Conservation (phyloP, 768 basidiomycete genomes). For the Zangia roseola region DNA sequence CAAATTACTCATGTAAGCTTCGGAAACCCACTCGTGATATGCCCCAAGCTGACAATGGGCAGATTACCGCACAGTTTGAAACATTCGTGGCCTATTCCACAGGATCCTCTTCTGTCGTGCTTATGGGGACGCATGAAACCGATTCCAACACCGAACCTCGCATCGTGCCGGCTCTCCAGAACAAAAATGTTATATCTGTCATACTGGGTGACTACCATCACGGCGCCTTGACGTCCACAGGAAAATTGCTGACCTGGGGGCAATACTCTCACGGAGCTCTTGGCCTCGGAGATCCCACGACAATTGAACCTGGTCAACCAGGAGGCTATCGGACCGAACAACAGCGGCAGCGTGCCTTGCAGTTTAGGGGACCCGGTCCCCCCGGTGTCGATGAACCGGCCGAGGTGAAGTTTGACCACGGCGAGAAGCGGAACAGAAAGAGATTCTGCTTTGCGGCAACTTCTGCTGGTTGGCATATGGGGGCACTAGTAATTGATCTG, state of each 20-base stretch:
- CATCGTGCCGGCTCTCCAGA: constrained; percentile 72
- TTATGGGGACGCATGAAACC: constrained; percentile 62
- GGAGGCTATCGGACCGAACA: constrained; percentile 54
- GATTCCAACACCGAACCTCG: constrained; percentile 46
- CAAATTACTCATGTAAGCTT: constrained; percentile 75
- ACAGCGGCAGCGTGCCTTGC: constrained; percentile 31
- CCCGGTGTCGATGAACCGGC: constrained; percentile 58
- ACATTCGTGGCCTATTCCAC: constrained; percentile 84
- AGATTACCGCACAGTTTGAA: constrained; percentile 84
- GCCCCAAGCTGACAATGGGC: constrained; percentile 7
- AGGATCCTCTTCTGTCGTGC: constrained; percentile 65
- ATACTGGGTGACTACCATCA: constrained; percentile 92
- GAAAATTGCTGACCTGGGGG: constrained; percentile 83
- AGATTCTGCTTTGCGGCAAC: constrained; percentile 79
- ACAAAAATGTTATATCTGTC: constrained; percentile 78
- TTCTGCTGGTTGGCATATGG: constrained; percentile 90
- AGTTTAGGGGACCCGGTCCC: constrained; percentile 18
- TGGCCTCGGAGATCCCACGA: constrained; percentile 76
- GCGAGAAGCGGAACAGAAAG: constrained; percentile 46
- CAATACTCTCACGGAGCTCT: constrained; percentile 74
- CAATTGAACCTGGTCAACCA: constrained; percentile 50
- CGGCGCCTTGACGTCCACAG: constrained; percentile 76
- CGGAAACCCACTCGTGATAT: not conserved
- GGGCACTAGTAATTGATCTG: constrained; percentile 83
- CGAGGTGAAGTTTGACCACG: constrained; percentile 70